Evolutionary conservation across 2,329 filamentous ascomycete species (phyloP), one percentile per base, ranked within the genome.

Genomic region (Hymenoscyphus fructigenus): DNA sequence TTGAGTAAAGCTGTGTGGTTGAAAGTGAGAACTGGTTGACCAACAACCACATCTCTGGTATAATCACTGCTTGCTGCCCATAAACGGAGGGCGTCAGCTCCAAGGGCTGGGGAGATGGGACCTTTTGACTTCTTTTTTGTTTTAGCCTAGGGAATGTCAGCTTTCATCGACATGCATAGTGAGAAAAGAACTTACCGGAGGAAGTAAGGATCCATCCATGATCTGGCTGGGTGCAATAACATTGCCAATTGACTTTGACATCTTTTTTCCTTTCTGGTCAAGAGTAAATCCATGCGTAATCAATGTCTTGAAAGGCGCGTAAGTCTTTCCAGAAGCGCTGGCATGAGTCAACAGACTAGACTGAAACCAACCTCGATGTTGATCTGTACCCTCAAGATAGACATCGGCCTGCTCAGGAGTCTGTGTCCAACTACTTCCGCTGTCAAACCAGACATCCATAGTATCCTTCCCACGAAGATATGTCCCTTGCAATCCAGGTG

Each of bases 381-480:
- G 95, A 76, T 99, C 95, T 3, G 90, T 91, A 36, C 95, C 95
- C 79, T 99, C 95, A 2, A 98, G 84, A 75, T 96, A 98, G 28
- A 98, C 85, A 75, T 99, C 93, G 0, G 92, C 92, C 28, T 76
- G 88, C 69, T 76, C 74, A 9, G 77, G 71, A 32, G 80, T 81
- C 74, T 86, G 83, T 3, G 83, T 90, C 95, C 95, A 99, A 74
- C 92, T 97, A 59, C 91, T 97, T 5, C 95, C 95, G 70, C 95
- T 98, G 76, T 99, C 95, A 72, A 99, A 99, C 95, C 95, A 99
- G 10, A 99, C 95, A 76, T 99, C 95, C 95, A 99, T 99, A 0
- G 95, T 99, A 74, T 99, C 95, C 55, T 83, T 91, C 15, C 94
- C 94, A 67, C 95, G 89, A 58, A 85, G 82, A 74, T 90, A 95